phyloP scores from a whole-genome alignment of 1,284 basidiomycete species.

The Ceratobasidium sp. region DNA sequence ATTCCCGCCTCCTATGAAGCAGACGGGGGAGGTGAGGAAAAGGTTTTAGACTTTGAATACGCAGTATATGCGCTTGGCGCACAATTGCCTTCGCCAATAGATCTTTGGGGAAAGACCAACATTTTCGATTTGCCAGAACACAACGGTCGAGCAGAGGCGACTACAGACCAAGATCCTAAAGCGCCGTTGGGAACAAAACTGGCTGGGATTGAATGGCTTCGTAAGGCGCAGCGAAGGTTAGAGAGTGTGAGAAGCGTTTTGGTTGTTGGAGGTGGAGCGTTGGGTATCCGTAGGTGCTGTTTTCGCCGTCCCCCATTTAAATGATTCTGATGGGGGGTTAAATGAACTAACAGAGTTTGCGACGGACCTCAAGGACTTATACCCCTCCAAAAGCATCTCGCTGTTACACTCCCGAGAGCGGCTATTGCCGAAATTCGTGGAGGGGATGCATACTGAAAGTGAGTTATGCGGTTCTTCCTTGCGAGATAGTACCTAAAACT shows the following conservation, averaged over 20 bases:
- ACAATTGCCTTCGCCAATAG: conserved; percentile 57
- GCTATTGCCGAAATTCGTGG: conserved; percentile 60
- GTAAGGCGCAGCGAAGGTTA: conserved; percentile 54
- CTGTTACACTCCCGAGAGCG: conserved; percentile 61
- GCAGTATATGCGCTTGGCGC: conserved; percentile 60
- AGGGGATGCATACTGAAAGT: conserved; percentile 59
- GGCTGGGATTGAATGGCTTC: conserved; percentile 54
- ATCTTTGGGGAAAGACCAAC: conserved; percentile 53
- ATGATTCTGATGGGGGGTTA: too few relatives aligned
- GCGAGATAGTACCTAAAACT: conserved; percentile 57
- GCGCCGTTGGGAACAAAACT: conserved; percentile 14
- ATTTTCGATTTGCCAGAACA: too few relatives aligned
- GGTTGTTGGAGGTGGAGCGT: conserved; percentile 62
- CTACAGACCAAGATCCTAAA: conserved; percentile 34
- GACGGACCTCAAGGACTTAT: conserved; percentile 61
- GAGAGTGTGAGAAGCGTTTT: conserved; percentile 57
- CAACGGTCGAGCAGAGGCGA: too few relatives aligned
- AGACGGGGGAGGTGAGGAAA: background rate
- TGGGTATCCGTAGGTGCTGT: conserved; percentile 60
- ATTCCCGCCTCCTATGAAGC: background rate
- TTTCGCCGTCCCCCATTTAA: background rate
- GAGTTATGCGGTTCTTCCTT: conserved; percentile 48
- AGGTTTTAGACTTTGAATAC: conserved; percentile 58
- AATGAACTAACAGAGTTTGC: conserved; percentile 58
- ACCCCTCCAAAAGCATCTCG: conserved; percentile 59